Base-by-base conservation (phyloP, 2,329 filamentous ascomycete genomes). In the Trichophyton equinum region DNA sequence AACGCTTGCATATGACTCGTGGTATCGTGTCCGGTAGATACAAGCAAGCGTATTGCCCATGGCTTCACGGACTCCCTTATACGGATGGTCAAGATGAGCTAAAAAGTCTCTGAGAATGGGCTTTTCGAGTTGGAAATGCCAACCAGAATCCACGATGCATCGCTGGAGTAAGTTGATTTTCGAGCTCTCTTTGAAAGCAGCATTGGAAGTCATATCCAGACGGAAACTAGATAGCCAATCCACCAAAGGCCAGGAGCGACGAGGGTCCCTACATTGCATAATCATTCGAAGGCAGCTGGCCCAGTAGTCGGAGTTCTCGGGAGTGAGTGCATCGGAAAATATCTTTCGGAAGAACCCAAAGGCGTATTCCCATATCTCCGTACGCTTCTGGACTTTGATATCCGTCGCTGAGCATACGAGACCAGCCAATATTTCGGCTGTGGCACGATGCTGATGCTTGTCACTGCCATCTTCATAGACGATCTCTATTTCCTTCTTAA, bases 101-200 rank as follows among this genome's bases (percentile, higher is more conserved):
- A 99, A 78, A 75, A 97, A 96, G 72, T 99, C 85, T 38, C 95
- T 80, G 5, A 96, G 77, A 58, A 99, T 92, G 0, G 91, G 91
- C 74, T 89, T 84, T 67, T 95, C 89, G 9, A 90, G 79, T 64
- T 90, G 90, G 79, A 96, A 99, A 73, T 99, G 94, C 94, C 95
- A 99, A 1, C 94, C 94, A 40, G 86, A 83, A 68, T 96, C 91
- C 51, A 85, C 85, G 62, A 99, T 88, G 64, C 89, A 83, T 66
- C 95, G 90, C 67, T 96, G 90, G 18, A 99, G 79, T 33, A 99
- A 78, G 65, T 94, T 87, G 15, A 99, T 89, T 77, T 97, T 96
- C 30, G 92, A 95, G 60, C 92, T 96, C 72, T 99, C 95, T 73
- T 99, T 99, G 81, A 99, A 99, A 0, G 94, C 94, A 3, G 95